Evolutionary conservation across 108 stramenopile species (phyloP).

Genomic region (Pseudonitzschia multiseries): DNA sequence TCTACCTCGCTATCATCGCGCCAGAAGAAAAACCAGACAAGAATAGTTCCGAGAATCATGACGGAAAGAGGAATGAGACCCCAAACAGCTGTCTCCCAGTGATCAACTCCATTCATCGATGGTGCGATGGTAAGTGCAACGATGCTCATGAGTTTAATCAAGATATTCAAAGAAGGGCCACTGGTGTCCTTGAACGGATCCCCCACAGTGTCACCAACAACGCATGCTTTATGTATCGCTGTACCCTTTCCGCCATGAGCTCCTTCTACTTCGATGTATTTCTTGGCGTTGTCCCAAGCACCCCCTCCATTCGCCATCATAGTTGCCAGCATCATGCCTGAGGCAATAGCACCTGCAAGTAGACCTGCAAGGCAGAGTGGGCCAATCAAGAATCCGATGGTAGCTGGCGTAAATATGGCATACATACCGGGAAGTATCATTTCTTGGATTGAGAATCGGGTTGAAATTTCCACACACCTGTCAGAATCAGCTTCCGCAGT

Average conservation of each 20-base stretch:
- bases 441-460: conserved; percentile 69
- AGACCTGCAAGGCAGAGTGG: conserved; percentile 73
- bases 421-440: conserved; percentile 81
- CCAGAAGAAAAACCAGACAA: conserved; percentile 40
- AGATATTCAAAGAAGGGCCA: conserved; percentile 89
- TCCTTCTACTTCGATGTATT: conserved; percentile 89
- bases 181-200: conserved; percentile 91
- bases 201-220: conserved; percentile 95
- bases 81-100: conserved; percentile 71
- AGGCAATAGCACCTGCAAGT: conserved; percentile 72
- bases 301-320: conserved; percentile 96
- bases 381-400: conserved; percentile 78
- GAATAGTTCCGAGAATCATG: conserved; percentile 60
- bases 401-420: conserved; percentile 68
- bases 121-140: conserved; percentile 80
- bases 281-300: conserved; percentile 98
- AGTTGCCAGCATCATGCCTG: conserved; percentile 93
- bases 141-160: conserved; percentile 94
- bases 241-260: conserved; percentile 77
- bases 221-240: conserved; percentile 91
- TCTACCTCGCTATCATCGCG: neutral
- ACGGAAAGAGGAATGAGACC: conserved; percentile 70
- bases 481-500: conserved; percentile 80
- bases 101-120: conserved; percentile 48
- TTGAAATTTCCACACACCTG: conserved; percentile 74